Evolutionary conservation across 2,329 filamentous ascomycete species (phyloP), one percentile per base, ranked within the genome.

Genomic region (Cephalotrichum gorgonifer): DNA sequence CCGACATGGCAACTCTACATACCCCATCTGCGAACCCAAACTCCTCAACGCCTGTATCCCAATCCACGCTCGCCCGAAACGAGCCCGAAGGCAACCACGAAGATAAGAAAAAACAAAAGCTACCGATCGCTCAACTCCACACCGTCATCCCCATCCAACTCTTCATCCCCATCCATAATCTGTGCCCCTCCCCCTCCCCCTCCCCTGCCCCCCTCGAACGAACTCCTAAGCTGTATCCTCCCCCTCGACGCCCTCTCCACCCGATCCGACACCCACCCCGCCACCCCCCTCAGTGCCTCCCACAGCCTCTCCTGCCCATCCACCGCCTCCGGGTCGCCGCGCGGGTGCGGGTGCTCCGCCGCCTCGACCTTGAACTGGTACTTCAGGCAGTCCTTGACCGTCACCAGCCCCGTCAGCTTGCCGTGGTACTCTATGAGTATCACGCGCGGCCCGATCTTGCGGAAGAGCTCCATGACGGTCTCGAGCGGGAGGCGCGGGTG

Each of bases 391-490:
- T 98, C 93, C 64, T 98, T 98, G 53, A 96, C 86, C 0, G 93
- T 98, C 1, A 98, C 87, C 0, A 98, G 74, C 0, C 93, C 93
- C 0, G 78, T 79, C 2, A 98, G 75, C 45, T 80, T 79, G 14
- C 93, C 93, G 51, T 87, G 85, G 61, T 95, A 85, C 64, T 98
- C 93, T 35, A 96, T 85, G 3, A 98, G 75, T 45, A 98, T 91
- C 6, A 96, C 89, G 1, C 93, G 80, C 0, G 91, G 93, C 0
- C 93, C 93, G 63, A 98, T 94, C 70, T 97, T 98, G 64, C 91
- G 91, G 73, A 98, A 98, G 11, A 98, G 75, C 61, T 98, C 93
- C 89, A 98, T 96, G 28, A 95, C 91, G 0, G 93, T 98, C 67
- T 98, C 93, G 0, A 98, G 79, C 0, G 91, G 86, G 1, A 97